Conservation (phyloP, 805 yeast genomes). For the Millerozyma acaciae region DNA sequence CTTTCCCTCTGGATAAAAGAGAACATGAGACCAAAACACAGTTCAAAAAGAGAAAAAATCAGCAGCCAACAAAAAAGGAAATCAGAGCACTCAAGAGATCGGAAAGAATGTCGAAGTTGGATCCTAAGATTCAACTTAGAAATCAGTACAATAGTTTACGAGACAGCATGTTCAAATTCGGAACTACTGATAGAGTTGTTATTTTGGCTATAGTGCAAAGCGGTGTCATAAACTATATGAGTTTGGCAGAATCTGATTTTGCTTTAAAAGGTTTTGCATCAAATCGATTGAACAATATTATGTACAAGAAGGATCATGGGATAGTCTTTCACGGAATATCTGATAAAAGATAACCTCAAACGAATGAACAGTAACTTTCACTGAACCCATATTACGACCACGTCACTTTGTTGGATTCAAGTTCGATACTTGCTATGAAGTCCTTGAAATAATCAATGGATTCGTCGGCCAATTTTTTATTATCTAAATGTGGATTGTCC, state of each 20-base stretch:
- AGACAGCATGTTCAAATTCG: constrained; percentile 47
- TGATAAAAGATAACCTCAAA: no score
- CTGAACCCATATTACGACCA: no score
- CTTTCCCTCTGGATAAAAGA: constrained; percentile 1
- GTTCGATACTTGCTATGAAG: not conserved
- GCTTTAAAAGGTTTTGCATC: constrained; percentile 13
- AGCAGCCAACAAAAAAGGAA: constrained; percentile 24
- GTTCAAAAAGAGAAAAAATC: constrained; percentile 9
- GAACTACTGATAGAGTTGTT: constrained; percentile 43
- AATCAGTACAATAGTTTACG: constrained; percentile 25
- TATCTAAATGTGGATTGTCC: not conserved
- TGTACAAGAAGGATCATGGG: constrained; percentile 15
- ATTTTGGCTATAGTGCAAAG: constrained; percentile 70
- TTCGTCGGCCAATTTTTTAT: not conserved
- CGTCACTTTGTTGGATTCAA: constrained; percentile 2
- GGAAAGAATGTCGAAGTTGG: constrained; percentile 26
- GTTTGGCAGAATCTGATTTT: constrained; percentile 50
- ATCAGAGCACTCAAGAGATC: constrained; percentile 17
- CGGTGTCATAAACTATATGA: constrained; percentile 70
- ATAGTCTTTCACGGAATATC: constrained; percentile 11
- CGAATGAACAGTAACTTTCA: no score
- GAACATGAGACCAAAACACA: constrained; percentile 1
- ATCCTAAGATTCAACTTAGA: constrained; percentile 18
- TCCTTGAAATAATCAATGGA: constrained; percentile 5
- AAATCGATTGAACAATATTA: constrained; percentile 14